Percentiles rank a stretch among this genome's conserved stretches.
phyloP scores from a whole-genome alignment of 202 grass and related monocot species.

The Eragrostis tef region DNA sequence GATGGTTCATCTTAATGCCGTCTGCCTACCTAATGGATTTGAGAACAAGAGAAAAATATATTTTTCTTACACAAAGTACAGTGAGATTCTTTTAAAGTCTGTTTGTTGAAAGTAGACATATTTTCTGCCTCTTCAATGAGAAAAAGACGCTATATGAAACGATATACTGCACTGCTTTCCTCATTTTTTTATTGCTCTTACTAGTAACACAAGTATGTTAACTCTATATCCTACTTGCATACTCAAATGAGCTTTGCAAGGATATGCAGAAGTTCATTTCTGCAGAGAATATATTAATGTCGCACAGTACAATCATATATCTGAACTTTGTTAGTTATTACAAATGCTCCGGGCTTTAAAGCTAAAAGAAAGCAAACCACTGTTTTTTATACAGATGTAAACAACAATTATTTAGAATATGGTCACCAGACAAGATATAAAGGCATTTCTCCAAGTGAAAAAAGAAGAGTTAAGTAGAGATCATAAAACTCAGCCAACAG shows the following conservation, averaged over 20 bases:
- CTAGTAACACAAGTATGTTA: neutral
- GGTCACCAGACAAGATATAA: conserved; percentile 2
- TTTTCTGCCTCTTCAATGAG: neutral
- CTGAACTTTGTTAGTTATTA: neutral
- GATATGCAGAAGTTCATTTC: conserved; percentile 22
- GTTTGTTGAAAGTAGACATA: too few species aligned
- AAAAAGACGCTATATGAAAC: conserved; percentile 28
- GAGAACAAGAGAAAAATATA: conserved; percentile 28
- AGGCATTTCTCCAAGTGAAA: conserved; percentile 31
- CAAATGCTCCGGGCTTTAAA: conserved; percentile 10
- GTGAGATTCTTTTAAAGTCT: neutral
- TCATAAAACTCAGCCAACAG: neutral
- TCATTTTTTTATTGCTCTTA: neutral
- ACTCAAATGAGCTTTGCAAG: neutral
- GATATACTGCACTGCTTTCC: conserved; percentile 4
- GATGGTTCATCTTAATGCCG: conserved; percentile 35
- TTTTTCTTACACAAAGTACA: neutral
- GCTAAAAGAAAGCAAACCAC: neutral
- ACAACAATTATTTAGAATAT: neutral
- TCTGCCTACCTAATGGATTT: conserved; percentile 38
- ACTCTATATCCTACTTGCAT: conserved; percentile 6
- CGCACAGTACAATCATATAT: neutral
- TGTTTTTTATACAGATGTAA: neutral
- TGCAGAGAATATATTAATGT: conserved; percentile 7
- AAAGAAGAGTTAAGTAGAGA: conserved; percentile 6